Conservation (phyloP, 2,329 filamentous ascomycete species). For the Pseudogymnoascus sp. region DNA sequence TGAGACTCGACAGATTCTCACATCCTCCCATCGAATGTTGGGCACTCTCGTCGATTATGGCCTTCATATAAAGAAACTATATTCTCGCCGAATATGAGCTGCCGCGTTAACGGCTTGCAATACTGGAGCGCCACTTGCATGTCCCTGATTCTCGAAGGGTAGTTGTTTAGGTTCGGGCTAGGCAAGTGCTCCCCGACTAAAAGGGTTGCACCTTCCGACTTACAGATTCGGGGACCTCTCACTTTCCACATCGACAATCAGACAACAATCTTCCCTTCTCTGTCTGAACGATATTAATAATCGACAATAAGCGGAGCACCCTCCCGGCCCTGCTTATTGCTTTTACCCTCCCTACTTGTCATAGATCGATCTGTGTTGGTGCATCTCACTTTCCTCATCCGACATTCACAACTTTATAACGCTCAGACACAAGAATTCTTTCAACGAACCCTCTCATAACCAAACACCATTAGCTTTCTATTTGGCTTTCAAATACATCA, state of each 20-base stretch:
- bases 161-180: background rate
- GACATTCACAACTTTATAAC: background rate
- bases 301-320: background rate
- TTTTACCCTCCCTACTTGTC: background rate
- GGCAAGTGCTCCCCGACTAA: background rate
- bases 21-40: background rate
- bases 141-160: background rate
- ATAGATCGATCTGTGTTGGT: background rate
- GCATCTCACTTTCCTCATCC: background rate
- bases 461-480: background rate
- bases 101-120: background rate
- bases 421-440: background rate
- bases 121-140: background rate
- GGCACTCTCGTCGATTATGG: background rate
- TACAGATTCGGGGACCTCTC: background rate
- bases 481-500: background rate
- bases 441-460: background rate
- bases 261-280: background rate
- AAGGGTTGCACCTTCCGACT: background rate
- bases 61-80: background rate
- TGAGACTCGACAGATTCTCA: background rate
- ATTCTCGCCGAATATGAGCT: background rate
- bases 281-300: background rate
- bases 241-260: background rate
- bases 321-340: background rate